Evolutionary conservation across 805 yeast genomes (phyloP).

Genomic region (Maudiozyma saulgeensis): DNA sequence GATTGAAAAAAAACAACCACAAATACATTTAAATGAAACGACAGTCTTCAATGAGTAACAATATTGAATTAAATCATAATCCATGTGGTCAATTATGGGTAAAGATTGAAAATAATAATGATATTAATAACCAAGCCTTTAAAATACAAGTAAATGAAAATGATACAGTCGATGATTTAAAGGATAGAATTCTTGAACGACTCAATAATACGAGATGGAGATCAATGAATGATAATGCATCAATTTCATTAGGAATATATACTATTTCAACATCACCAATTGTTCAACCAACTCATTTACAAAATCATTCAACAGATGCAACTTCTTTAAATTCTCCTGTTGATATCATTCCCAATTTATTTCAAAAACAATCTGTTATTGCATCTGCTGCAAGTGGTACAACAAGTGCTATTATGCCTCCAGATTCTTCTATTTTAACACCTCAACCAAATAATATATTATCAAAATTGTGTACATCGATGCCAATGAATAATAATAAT

Average conservation of each 20-base stretch:
- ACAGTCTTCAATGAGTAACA: no score
- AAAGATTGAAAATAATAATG: conserved; percentile 10
- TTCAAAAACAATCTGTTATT: not conserved
- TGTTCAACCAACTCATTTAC: not conserved
- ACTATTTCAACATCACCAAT: conserved; percentile 1
- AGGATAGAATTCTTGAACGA: conserved; percentile 49
- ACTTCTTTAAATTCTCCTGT: not conserved
- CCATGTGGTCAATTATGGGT: conserved; percentile 13
- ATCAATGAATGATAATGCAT: conserved; percentile 47
- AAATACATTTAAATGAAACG: no score
- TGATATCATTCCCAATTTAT: not conserved
- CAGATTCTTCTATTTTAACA: not conserved
- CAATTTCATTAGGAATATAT: conserved; percentile 53
- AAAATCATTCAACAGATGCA: not conserved
- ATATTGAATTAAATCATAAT: no score
- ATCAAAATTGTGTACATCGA: not conserved
- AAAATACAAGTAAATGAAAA: conserved; percentile 49
- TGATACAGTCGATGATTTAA: conserved; percentile 78
- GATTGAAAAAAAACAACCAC: no score
- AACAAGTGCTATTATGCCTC: not conserved
- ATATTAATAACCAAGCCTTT: conserved; percentile 40
- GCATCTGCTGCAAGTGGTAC: not conserved
- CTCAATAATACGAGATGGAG: conserved; percentile 47
- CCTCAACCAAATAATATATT: not conserved
- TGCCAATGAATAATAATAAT: not conserved